Base-by-base conservation (phyloP, 1,139 yeast species). In the Kluyveromyces sp. region DNA sequence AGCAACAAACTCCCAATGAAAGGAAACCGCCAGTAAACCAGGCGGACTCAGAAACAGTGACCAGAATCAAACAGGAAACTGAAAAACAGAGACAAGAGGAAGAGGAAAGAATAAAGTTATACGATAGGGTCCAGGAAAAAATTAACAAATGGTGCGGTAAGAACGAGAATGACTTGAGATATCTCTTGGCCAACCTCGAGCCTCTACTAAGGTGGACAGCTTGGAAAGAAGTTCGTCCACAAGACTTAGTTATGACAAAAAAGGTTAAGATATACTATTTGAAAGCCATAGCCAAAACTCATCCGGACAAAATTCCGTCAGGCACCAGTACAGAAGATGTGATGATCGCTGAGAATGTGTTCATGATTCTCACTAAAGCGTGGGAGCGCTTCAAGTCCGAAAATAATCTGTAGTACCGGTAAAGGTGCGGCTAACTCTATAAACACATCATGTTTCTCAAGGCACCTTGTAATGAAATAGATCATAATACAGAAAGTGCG, bases 251-350 rank as follows among this genome's bases (percentile, higher is more conserved):
- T 54, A 68, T 89, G 53, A 89, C 95, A n/a, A 88, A 87, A 55
- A 88, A 84, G 60, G 97, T 89, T 36, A 89, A 92, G 61, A 68
- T 89, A 38, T 72, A 73, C 29, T 94, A 92, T 63, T 77, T 94
- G 89, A 92, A 87, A 63, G 97, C 96, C 1, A 94, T 88, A 35
- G 81, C 95, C 29, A 78, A 82, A 53, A 87, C 94, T 4, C 99
- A 94, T 60, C 98, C 98, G 0, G 98, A 94, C 63, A 94, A 94
- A 63, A 68, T 88, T 33, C 68, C 71, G 29, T 55, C 57, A 18
- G 74, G 78, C 1, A 65, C 80, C 7, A 64, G 67, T 26, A 68
- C 78, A n/a, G 92, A 86, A 54, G 77, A 78, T 48, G 82, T 82
- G 60, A 77, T 89, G 82, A 70, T 89, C 42, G 94, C 97, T 28